A percentile compares a stretch with the other conserved stretches of the same genome.
Conservation (phyloP, 108 stramenopile species). For the Pseudonitzschia delicatissima region DNA sequence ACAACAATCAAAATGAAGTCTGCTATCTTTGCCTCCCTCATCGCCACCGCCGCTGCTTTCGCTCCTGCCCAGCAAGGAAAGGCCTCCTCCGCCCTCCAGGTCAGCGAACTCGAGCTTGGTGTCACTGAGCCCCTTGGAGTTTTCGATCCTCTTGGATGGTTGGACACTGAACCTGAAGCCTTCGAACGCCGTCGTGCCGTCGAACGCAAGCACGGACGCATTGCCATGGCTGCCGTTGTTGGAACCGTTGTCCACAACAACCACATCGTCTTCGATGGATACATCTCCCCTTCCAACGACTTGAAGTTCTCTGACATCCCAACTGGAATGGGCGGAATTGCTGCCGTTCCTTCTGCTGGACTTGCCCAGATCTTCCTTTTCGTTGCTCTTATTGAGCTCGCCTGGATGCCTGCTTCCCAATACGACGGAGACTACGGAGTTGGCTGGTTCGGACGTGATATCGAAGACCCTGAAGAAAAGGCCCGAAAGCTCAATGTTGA, state of each 20-base stretch:
- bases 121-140: conserved; percentile 86
- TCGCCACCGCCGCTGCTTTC: conserved; percentile 49
- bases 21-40: conserved; percentile 43
- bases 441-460: conserved; percentile 59
- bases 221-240: conserved; percentile 76
- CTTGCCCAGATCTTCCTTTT: conserved; percentile 56
- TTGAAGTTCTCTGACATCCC: conserved; percentile 23
- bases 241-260: conserved; percentile 61
- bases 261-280: conserved; percentile 51
- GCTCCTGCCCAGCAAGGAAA: conserved; percentile 32
- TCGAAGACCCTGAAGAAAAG: conserved; percentile 63
- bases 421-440: conserved; percentile 70
- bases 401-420: conserved; percentile 53
- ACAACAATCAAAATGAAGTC: conserved; percentile 44
- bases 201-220: conserved; percentile 74
- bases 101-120: conserved; percentile 67
- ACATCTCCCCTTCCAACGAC: conserved; percentile 47
- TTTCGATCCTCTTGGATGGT: conserved; percentile 80
- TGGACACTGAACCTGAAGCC: conserved; percentile 45
- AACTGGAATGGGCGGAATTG: conserved; percentile 41
- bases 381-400: conserved; percentile 51
- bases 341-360: conserved; percentile 39
- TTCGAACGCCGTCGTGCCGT: conserved; percentile 49
- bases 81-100: conserved; percentile 49
- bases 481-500: conserved; percentile 78